phyloP scores from a whole-genome alignment of 345 rosid species.

The Geranium brycei region DNA sequence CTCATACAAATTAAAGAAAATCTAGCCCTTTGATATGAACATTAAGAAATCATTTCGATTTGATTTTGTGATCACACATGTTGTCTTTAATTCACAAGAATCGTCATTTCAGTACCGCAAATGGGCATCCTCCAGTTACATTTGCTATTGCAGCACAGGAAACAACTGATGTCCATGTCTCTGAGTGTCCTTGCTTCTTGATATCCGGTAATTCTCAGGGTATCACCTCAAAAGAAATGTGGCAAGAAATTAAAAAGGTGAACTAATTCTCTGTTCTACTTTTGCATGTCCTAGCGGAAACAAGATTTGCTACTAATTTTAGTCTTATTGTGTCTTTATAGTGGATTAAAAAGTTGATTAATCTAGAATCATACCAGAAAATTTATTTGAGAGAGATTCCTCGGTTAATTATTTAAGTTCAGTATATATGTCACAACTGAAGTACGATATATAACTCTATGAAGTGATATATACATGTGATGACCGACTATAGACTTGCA shows the following conservation, averaged over 20 bases:
- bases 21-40: not conserved
- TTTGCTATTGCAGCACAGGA: conserved; percentile 68
- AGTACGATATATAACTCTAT: no score
- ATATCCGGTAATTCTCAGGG: conserved; percentile 57
- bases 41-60: not conserved
- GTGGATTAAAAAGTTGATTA: no score
- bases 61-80: no score
- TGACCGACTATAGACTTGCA: no score
- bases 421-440: no score
- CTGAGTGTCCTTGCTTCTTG: conserved; percentile 61
- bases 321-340: not conserved
- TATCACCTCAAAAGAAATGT: conserved; percentile 70
- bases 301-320: not conserved
- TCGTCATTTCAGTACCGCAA: conserved; percentile 43
- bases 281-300: not conserved
- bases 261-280: not conserved
- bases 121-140: conserved; percentile 39
- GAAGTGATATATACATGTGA: no score
- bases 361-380: no score
- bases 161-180: conserved; percentile 46
- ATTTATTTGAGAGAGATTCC: no score
- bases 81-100: not conserved
- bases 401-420: no score
- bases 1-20: not conserved
- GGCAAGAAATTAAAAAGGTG: conserved; percentile 77